These are phyloP conservation scores for Phytophthora chlamydospora DNA, from an alignment of 352 stramenopile genomes.

Conservation along the genomic window DNA sequence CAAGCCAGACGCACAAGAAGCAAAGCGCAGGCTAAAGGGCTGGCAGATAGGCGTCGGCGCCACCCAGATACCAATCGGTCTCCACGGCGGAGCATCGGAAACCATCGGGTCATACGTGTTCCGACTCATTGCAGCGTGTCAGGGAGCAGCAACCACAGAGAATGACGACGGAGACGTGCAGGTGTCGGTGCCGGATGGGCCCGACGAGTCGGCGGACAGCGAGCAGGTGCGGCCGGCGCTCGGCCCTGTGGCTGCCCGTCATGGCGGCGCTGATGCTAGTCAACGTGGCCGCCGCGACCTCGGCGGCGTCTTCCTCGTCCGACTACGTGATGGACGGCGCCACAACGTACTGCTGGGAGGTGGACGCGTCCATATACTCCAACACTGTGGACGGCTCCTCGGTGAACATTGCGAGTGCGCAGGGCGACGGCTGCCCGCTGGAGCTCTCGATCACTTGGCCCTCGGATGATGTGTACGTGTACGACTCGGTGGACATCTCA, in stretches of 20 bases:
- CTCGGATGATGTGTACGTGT: conserved; percentile 52
- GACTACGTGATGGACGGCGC: conserved; percentile 43
- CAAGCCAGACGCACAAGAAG: conserved; percentile 17
- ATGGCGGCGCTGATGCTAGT: conserved; percentile 19
- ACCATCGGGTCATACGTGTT: conserved; percentile 24
- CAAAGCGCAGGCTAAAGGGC: conserved; percentile 22
- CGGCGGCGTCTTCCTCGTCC: conserved; percentile 18
- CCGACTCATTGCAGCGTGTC: conserved; percentile 21
- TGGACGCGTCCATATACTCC: conserved; percentile 59
- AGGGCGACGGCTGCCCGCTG: conserved; percentile 59
- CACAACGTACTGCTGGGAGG: conserved; percentile 71
- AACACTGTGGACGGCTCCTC: conserved; percentile 49
- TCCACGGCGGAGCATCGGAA: conserved; percentile 18
- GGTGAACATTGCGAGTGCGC: conserved; percentile 39
- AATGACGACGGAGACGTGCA: conserved; percentile 15
- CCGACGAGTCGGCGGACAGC: conserved; percentile 9
- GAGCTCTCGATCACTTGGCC: conserved; percentile 52
- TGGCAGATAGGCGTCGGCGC: conserved; percentile 26
- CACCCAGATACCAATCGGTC: conserved; percentile 28
- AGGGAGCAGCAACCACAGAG: conserved; percentile 11
- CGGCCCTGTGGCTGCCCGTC: conserved; percentile 9
- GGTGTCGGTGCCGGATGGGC: conserved; percentile 13
- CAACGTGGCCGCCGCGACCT: conserved; percentile 22
- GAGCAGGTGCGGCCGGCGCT: conserved; percentile 14
- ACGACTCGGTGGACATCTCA: conserved; percentile 61